Base-by-base conservation (phyloP, 768 basidiomycete genomes). In the Termitomyces bulborhizus region DNA sequence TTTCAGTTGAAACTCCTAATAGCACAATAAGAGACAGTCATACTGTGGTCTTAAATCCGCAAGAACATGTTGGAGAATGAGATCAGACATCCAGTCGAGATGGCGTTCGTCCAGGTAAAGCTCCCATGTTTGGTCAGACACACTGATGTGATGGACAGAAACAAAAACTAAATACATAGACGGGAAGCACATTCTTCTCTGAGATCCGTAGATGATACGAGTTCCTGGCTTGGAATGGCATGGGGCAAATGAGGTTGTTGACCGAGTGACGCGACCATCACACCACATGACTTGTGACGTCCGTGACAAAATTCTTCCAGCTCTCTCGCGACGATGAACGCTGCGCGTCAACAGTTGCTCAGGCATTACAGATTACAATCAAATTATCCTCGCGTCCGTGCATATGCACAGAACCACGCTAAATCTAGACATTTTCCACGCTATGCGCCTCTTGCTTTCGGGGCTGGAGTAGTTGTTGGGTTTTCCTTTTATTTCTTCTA, bases 1-100 rank as follows among this genome's bases (percentile, higher is more conserved):
- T 21, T 39, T 83, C 34, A 54, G 27, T 6, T 32, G 4, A 37
- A 21, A 16, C 4, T 13, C 16, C 16, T 3, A 16, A 8, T 37
- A 4, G 1, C 27, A 11, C 43, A 29, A 45, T 7, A 34, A 32
- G 45, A 54, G 36, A 8, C 2, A 32, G 11, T 12, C 71, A 63
- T 50, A 79, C 91, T 85, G 73, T 55, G 88, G 86, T 60, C 88
- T 79, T 46, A 97, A 69, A 67, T 93, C 91, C 9, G 81, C 78
- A 2, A 97, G 76, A 16, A 96, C 89, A 62, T 84, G 81, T 63
- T 93, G 92, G 2, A 96, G 73, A 41, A 88, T 76, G 26, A 69
- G 62, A 62, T 96, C 93, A 6, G 87, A 84, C 93, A 97, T 96
- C 94, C 94, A 97, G 53, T 84, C 77, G 15, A 90, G 69, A 73